These are phyloP conservation scores for Candida corydali DNA, from an alignment of 805 yeast genomes.

Conservation along the genomic window DNA sequence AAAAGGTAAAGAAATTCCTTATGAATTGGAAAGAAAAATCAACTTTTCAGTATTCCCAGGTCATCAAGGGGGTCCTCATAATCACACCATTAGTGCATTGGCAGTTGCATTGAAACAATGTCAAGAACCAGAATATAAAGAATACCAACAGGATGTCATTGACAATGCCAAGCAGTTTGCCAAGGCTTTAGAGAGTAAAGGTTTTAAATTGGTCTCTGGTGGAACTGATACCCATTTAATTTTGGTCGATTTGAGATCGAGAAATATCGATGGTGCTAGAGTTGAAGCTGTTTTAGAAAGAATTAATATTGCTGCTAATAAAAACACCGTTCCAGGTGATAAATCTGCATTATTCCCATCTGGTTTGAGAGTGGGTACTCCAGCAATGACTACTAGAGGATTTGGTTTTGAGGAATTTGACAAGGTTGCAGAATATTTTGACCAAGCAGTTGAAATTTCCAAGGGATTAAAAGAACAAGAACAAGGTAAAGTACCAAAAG, in stretches of 20 bases:
- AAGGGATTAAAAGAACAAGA: conserved; percentile 55
- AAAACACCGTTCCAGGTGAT: conserved; percentile 98
- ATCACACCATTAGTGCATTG: conserved; percentile 96
- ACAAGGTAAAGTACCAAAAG: conserved; percentile 81
- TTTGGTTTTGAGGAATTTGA: conserved; percentile 82
- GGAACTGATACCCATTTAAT: conserved; percentile 99
- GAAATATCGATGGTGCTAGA: conserved; percentile 95
- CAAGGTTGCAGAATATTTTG: conserved; percentile 76
- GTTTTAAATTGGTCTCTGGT: conserved; percentile 80
- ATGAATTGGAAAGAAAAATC: conserved; percentile 91
- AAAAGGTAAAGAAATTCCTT: conserved; percentile 86
- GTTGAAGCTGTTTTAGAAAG: conserved; percentile 93
- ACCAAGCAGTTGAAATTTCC: conserved; percentile 68
- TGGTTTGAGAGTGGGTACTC: conserved; percentile 96
- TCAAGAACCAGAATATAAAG: conserved; percentile 81
- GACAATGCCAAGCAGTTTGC: conserved; percentile 86
- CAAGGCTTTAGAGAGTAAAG: conserved; percentile 61
- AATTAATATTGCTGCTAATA: conserved; percentile 92
- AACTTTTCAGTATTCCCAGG: conserved; percentile 99
- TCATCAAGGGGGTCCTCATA: conserved; percentile 99
- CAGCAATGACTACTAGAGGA: conserved; percentile 98
- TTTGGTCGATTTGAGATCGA: conserved; percentile 80
- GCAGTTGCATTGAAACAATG: conserved; percentile 98
- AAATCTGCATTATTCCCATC: conserved; percentile 95
- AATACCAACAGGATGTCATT: conserved; percentile 84